Conservation (phyloP, 768 basidiomycete genomes). For the Thelephora aurantiotincta region DNA sequence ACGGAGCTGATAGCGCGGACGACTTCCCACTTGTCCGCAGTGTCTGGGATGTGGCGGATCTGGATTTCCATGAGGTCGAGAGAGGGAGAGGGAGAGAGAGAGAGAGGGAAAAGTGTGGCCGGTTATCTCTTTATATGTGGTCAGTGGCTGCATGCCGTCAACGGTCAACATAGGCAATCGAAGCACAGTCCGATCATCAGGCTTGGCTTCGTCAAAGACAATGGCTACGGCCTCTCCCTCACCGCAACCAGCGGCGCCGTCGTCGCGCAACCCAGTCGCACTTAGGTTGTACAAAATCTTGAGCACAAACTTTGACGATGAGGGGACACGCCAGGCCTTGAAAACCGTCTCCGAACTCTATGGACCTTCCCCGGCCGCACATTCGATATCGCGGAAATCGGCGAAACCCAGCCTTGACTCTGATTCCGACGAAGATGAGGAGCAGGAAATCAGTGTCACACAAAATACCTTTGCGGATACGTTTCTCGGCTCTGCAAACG, state of each 20-base stretch:
- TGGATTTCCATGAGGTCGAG: slow-evolving; percentile 23
- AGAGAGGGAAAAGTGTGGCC: neutral
- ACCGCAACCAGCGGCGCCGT: slow-evolving; percentile 9
- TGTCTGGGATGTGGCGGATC: slow-evolving; percentile 19
- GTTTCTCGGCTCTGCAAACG: slow-evolving; percentile 19
- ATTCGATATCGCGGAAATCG: slow-evolving; percentile 16
- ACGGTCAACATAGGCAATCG: neutral
- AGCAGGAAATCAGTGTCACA: slow-evolving; percentile 11
- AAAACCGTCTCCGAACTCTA: slow-evolving; percentile 77
- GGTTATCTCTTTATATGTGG: neutral
- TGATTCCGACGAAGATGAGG: slow-evolving; percentile 20
- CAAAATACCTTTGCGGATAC: slow-evolving; percentile 7
- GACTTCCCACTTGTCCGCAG: slow-evolving; percentile 39
- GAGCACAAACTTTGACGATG: slow-evolving; percentile 66
- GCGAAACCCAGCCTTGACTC: slow-evolving; percentile 18
- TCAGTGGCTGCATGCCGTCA: neutral
- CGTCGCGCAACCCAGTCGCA: slow-evolving; percentile 60
- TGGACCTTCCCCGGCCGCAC: slow-evolving; percentile 15
- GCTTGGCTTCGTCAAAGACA: neutral
- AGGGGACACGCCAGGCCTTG: slow-evolving; percentile 67
- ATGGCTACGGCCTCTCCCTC: slow-evolving; percentile 7
- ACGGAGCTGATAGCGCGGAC: slow-evolving; percentile 39
- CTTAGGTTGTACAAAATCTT: slow-evolving; percentile 84
- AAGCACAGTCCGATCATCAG: neutral
- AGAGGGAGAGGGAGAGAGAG: neutral